Evolutionary conservation across 2,329 filamentous ascomycete species (phyloP).

Genomic region (Plectosphaerella sp.): DNA sequence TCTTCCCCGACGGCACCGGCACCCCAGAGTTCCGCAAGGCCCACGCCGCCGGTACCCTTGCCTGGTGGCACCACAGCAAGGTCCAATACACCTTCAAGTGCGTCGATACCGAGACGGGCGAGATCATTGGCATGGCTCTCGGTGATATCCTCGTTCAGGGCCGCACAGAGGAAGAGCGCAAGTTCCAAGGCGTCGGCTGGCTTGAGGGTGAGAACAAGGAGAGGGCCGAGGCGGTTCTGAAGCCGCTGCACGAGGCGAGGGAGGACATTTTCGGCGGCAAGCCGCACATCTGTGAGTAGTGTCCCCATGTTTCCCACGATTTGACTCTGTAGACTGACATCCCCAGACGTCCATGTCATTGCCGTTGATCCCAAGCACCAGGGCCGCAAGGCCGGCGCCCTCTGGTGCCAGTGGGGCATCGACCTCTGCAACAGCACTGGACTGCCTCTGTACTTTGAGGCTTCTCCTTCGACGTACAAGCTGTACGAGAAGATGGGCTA

Average conservation of each 20-base stretch:
- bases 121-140: slow-evolving; percentile 42
- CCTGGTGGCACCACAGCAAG: slow-evolving; percentile 30
- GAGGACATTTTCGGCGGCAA: slow-evolving; percentile 34
- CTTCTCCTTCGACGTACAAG: slow-evolving; percentile 32
- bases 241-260: slow-evolving; percentile 33
- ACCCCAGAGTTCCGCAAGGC: slow-evolving; percentile 33
- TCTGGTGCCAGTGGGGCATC: slow-evolving; percentile 36
- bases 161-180: slow-evolving; percentile 34
- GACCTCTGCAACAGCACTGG: slow-evolving; percentile 26
- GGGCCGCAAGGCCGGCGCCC: slow-evolving; percentile 33
- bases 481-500: slow-evolving; percentile 44
- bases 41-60: slow-evolving; percentile 35
- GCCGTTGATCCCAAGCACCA: slow-evolving; percentile 39
- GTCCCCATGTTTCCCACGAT: no score
- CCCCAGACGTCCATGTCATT: slow-evolving; percentile 33
- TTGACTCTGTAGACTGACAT: not conserved
- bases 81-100: slow-evolving; percentile 43
- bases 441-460: slow-evolving; percentile 41
- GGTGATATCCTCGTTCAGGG: slow-evolving; percentile 35
- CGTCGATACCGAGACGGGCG: slow-evolving; percentile 35
- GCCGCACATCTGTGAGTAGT: slow-evolving; percentile 34
- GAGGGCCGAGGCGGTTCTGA: slow-evolving; percentile 35
- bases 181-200: slow-evolving; percentile 39
- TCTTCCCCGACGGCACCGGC: slow-evolving; percentile 31
- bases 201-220: slow-evolving; percentile 36